Conservation (phyloP, 1,284 basidiomycete genomes). For the Ceratobasidium sp. region DNA sequence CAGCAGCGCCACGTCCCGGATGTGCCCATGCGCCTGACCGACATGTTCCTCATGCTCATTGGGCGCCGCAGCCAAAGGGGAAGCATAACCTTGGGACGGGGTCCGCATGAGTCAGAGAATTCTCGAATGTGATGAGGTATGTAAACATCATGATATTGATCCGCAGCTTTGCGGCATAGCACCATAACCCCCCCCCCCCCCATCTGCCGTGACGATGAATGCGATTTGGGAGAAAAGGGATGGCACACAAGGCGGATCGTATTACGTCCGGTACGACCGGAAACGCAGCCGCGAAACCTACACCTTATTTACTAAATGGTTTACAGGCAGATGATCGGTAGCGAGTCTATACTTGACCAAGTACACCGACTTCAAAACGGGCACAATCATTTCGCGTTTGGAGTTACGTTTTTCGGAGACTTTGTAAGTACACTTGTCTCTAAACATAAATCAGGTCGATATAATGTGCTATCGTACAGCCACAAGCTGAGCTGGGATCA, state of each 20-base stretch:
- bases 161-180: neutral
- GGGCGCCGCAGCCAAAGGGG: too few relatives aligned
- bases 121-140: too few relatives aligned
- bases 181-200: neutral
- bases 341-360: constrained; percentile 34
- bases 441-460: neutral
- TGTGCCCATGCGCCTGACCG: too few relatives aligned
- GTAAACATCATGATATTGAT: neutral
- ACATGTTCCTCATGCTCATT: too few relatives aligned
- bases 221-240: constrained; percentile 14
- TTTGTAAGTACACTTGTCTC: constrained; percentile 2
- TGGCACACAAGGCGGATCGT: neutral
- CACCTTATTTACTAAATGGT: neutral
- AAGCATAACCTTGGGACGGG: too few relatives aligned
- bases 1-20: too few relatives aligned
- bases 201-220: neutral
- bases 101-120: too few relatives aligned
- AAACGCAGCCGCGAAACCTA: neutral
- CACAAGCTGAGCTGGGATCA: neutral
- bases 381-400: constrained; percentile 33
- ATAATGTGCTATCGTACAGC: neutral
- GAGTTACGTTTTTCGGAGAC: neutral
- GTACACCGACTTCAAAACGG: constrained; percentile 32
- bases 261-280: constrained; percentile 11
- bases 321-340: constrained; percentile 27